Base-by-base conservation (phyloP, 2,329 filamentous ascomycete species). In the Xylariaceae sp. region DNA sequence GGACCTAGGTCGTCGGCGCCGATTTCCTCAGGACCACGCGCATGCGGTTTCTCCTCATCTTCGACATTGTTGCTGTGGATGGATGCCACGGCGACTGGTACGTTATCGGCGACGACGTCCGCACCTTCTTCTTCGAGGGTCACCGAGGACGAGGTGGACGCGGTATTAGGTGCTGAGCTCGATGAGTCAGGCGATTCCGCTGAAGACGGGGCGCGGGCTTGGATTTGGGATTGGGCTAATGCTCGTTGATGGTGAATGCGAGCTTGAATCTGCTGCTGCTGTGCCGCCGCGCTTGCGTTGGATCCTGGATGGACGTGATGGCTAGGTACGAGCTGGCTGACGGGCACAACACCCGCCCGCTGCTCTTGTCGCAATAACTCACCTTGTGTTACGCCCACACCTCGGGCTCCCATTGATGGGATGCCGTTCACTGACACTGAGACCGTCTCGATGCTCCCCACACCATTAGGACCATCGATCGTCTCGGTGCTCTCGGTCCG, bases 331-430 rank as follows among this genome's bases (percentile, higher is more conserved):
- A 86, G 75, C 70, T 89, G 87, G 55, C 80, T 84, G 29, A 87
- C 82, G 21, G 91, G 89, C 6, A 94, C 88, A 14, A 94, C 86
- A 33, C 90, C 90, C 1, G 90, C 89, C 69, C 89, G 86, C 75
- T 96, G 92, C 73, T 96, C 92, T 74, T 95, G 90, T n/a, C 92
- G 82, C 21, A 96, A 78, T 19, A 96, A 80, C 73, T 96, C 92
- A 44, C 91, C 91, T 74, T 96, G 92, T 1, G 90, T 93, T 49
- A 93, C 84, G 26, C 84, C 89, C 39, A 77, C 62, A 19, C 70
- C 82, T 70, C 62, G 75, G 62, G 77, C 73, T 54, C 76, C 76
- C 58, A 80, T 81, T 6, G 83, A 86, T 0, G 83, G 80, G 43
- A 88, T 80, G 11, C 88, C 88, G 68, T 91, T 92, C 33, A 91